Evolutionary conservation across 192 early-diverging fungal species (phyloP), one percentile per base, ranked within the genome.

Genomic region (Coemansia sp.): DNA sequence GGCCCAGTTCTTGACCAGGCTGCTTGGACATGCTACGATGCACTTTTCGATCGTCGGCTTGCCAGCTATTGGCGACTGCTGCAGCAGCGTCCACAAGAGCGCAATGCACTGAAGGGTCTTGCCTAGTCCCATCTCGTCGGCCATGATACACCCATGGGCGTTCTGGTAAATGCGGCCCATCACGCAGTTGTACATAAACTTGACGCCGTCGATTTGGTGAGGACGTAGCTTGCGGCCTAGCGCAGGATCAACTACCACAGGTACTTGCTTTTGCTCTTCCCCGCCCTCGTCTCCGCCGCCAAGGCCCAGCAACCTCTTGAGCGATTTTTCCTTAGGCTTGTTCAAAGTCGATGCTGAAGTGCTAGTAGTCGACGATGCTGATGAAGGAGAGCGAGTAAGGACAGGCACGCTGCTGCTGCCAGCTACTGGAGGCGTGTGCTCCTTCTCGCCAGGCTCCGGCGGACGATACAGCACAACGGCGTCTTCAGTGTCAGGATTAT

Each of bases 141-240:
- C 98, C 95, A 99, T 98, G 60, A 99, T 99, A 66, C 94, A 97
- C 67, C 96, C 98, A 73, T 86, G 93, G 1, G 92, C 91, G 71
- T 90, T 85, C 25, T 87, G 79, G 34, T 87, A 80, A 15, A 89
- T 87, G 25, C 66, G 70, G n/a, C 94, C 97, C 14, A 94, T 98
- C 0, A 91, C 88, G 80, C 98, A 99, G 37, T 93, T 89, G 84
- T 93, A 99, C 69, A 99, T 78, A 72, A 99, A 99, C 67, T 88
- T 80, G 3, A 99, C 95, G 36, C 98, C 98, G 64, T 99, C 96
- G 29, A 98, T 86, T 70, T 99, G 95, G 75, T 99, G 98, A 3
- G 96, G 96, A 14, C 98, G 89, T 66, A 99, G 73, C 31, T 94
- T 88, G 61, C 88, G 88, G 1, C 87, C 88, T 1, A 99, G 85